A percentile compares a stretch with the other conserved stretches of the same genome.
Evolutionary conservation across 2,329 filamentous ascomycete genomes (phyloP).

Genomic region (Fusarium albidum): DNA sequence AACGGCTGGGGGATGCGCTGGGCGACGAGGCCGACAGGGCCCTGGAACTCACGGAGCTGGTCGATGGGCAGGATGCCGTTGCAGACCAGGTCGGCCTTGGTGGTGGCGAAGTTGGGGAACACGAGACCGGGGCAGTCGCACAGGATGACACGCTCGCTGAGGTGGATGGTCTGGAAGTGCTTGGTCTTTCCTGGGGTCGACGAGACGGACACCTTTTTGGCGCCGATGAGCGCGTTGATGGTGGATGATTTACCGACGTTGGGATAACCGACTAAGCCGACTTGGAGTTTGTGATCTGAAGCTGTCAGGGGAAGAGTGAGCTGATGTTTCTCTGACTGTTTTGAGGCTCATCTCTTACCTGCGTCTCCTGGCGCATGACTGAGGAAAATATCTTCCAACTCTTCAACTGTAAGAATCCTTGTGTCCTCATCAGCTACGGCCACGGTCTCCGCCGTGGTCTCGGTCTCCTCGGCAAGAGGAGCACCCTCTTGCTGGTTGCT

Average conservation of each 20-base stretch:
- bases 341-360: slow-evolving; percentile 50
- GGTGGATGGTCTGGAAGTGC: slow-evolving; percentile 97
- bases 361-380: slow-evolving; percentile 67
- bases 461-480: slow-evolving; percentile 41
- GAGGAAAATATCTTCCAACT: slow-evolving; percentile 89
- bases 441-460: slow-evolving; percentile 34
- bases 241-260: slow-evolving; percentile 99
- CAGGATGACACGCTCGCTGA: slow-evolving; percentile 87
- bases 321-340: not conserved
- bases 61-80: slow-evolving; percentile 96
- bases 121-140: slow-evolving; percentile 99
- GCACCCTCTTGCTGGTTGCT: slow-evolving; percentile 35
- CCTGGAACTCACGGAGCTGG: slow-evolving; percentile 91
- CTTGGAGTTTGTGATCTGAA: slow-evolving; percentile 74
- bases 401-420: slow-evolving; percentile 89
- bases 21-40: slow-evolving; percentile 83
- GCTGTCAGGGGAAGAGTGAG: slow-evolving; percentile 44
- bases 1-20: slow-evolving; percentile 87
- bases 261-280: slow-evolving; percentile 95
- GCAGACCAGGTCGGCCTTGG: slow-evolving; percentile 94
- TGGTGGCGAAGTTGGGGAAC: slow-evolving; percentile 96
- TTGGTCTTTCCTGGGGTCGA: slow-evolving; percentile 98
- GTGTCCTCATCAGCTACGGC: slow-evolving; percentile 64
- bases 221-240: slow-evolving; percentile 97
- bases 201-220: slow-evolving; percentile 98